These are phyloP conservation scores for Viola pubescens DNA, from an alignment of 441 rosid species.

Conservation along the genomic window DNA sequence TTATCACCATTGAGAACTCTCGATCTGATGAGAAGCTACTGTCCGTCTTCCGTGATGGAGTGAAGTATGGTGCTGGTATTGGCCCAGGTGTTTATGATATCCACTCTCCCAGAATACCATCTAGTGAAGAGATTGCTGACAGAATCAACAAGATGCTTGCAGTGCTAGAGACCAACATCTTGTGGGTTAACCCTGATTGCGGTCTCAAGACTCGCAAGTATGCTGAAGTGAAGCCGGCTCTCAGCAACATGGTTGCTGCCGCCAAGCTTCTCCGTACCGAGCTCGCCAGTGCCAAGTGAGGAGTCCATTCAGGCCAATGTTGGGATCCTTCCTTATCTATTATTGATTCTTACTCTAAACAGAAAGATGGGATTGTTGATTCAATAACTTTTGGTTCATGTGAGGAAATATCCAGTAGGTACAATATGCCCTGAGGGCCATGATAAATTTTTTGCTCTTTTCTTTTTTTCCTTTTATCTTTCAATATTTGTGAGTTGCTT, in stretches of 20 bases:
- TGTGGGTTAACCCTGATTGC: constrained; percentile 99
- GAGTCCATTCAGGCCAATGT: constrained; percentile 3
- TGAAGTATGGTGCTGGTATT: constrained; percentile 95
- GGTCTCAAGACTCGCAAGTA: constrained; percentile 94
- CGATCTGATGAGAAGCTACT: constrained; percentile 94
- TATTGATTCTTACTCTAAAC: constrained; percentile 16
- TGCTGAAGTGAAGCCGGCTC: constrained; percentile 83
- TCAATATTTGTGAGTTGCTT: not conserved
- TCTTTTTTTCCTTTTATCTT: not conserved
- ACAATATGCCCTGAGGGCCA: constrained; percentile 11
- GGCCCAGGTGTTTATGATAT: constrained; percentile 97
- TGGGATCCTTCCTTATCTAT: not conserved
- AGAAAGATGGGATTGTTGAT: constrained; percentile 6
- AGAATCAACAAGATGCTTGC: constrained; percentile 90
- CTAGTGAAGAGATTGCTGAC: constrained; percentile 83
- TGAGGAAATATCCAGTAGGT: constrained; percentile 15
- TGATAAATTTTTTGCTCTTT: not conserved
- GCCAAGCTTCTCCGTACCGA: constrained; percentile 81
- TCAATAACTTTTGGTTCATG: constrained; percentile 19
- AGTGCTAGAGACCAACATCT: constrained; percentile 71
- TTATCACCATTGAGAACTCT: constrained; percentile 95
- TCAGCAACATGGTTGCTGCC: constrained; percentile 80
- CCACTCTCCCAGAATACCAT: constrained; percentile 92
- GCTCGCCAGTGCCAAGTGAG: constrained; percentile 53
- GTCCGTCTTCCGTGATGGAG: constrained; percentile 97